These are phyloP conservation scores for Xylariaceae sp. DNA, from an alignment of 2,329 filamentous ascomycete species.

Conservation along the genomic window DNA sequence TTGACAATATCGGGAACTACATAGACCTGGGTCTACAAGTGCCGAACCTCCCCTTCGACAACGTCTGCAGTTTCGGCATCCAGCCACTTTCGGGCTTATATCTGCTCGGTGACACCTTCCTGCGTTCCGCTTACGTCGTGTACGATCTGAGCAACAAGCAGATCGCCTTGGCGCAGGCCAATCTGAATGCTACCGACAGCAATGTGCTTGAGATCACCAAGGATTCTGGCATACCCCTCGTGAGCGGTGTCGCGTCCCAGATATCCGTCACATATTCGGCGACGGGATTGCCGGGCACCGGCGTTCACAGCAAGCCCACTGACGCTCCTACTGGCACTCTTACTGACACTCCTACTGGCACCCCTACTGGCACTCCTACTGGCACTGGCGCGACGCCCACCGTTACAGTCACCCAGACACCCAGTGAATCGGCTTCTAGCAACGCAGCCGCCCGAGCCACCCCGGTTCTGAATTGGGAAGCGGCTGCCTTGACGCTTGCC, in stretches of 20 bases:
- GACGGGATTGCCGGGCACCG: conserved; percentile 27
- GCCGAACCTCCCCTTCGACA: conserved; percentile 47
- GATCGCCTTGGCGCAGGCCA: conserved; percentile 60
- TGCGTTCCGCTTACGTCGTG: conserved; percentile 60
- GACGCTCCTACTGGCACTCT: neutral
- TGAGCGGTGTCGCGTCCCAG: conserved; percentile 53
- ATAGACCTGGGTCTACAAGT: conserved; percentile 32
- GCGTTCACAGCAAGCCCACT: conserved; percentile 19
- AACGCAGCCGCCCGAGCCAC: conserved; percentile 31
- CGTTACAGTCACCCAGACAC: neutral
- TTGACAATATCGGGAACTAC: conserved; percentile 45
- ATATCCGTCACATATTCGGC: conserved; percentile 33
- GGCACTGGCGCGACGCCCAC: conserved; percentile 8
- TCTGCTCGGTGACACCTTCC: conserved; percentile 56
- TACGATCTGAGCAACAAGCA: conserved; percentile 60
- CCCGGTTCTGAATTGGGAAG: conserved; percentile 35
- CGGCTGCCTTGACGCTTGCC: conserved; percentile 27
- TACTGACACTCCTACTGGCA: neutral
- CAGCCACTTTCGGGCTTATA: conserved; percentile 48
- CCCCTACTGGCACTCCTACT: conserved; percentile 8
- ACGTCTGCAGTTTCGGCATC: conserved; percentile 63
- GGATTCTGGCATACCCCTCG: conserved; percentile 49
- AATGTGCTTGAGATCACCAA: conserved; percentile 55
- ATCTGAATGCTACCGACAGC: conserved; percentile 53
- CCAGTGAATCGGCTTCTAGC: conserved; percentile 24